These are phyloP conservation scores for Spergularia bocconei DNA, from an alignment of 148 eudicot genomes.

Conservation along the genomic window DNA sequence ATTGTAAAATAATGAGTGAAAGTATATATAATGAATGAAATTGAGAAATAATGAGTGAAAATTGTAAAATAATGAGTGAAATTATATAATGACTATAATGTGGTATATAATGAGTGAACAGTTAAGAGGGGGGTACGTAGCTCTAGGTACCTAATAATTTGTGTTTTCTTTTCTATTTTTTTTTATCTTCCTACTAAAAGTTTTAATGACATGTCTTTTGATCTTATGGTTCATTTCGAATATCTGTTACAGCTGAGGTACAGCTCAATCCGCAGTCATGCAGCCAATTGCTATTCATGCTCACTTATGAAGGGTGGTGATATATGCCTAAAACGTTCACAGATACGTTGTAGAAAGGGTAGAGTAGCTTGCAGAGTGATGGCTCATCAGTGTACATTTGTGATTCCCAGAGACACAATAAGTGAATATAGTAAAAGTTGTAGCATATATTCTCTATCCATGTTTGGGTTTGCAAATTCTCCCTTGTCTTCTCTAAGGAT, in stretches of 20 bases:
- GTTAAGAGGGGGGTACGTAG: too few species aligned
- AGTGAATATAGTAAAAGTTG: slow-evolving; percentile 32
- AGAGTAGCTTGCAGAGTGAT: slow-evolving; percentile 30
- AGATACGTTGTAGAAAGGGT: slow-evolving; percentile 36
- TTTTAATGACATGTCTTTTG: neutral
- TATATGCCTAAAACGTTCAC: slow-evolving; percentile 33
- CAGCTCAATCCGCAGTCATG: slow-evolving; percentile 22
- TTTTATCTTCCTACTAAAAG: neutral
- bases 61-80: too few species aligned
- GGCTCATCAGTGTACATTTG: slow-evolving; percentile 29
- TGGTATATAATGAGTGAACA: too few species aligned
- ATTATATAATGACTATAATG: too few species aligned
- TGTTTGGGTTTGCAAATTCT: slow-evolving; percentile 31
- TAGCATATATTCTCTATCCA: slow-evolving; percentile 25
- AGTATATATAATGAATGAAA: too few species aligned
- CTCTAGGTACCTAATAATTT: too few species aligned
- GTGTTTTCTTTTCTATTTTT: neutral
- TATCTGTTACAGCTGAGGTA: slow-evolving; percentile 24
- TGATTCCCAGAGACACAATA: slow-evolving; percentile 24
- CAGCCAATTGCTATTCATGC: slow-evolving; percentile 21
- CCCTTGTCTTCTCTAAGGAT: slow-evolving; percentile 24
- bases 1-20: too few species aligned
- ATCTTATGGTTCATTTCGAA: slow-evolving; percentile 10
- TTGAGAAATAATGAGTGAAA: too few species aligned
- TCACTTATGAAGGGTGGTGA: slow-evolving; percentile 13